These are phyloP conservation scores for Arabis hirsuta DNA, from an alignment of 345 rosid genomes.

Conservation along the genomic window DNA sequence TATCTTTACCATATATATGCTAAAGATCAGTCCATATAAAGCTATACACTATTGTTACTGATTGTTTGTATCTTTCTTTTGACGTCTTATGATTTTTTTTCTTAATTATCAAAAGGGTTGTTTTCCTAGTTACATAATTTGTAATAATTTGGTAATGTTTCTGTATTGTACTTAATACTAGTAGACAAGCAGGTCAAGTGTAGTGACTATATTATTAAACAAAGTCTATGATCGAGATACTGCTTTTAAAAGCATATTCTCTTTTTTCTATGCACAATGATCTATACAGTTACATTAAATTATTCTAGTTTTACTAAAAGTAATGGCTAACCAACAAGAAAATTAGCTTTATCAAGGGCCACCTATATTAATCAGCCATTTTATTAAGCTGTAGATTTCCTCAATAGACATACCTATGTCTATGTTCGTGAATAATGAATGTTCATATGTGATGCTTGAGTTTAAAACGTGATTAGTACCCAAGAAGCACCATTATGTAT, in stretches of 20 bases:
- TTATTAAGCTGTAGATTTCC: not conserved
- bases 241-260: constrained; percentile 35
- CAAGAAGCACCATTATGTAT: constrained; percentile 18
- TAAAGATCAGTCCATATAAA: constrained; percentile 3
- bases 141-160: constrained; percentile 14
- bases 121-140: not conserved
- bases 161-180: not conserved
- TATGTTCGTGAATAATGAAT: not conserved
- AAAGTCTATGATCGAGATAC: constrained; percentile 16
- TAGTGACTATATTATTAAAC: constrained; percentile 13
- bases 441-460: not conserved
- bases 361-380: constrained; percentile 14
- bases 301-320: constrained; percentile 11
- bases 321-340: constrained; percentile 22
- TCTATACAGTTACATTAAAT: constrained; percentile 16
- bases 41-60: not conserved
- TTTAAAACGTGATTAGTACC: constrained; percentile 12
- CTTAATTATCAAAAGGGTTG: not conserved
- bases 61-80: not conserved
- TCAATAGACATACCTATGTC: not conserved
- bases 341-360: constrained; percentile 12
- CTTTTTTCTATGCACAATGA: constrained; percentile 11
- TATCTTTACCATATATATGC: not conserved
- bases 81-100: constrained; percentile 12
- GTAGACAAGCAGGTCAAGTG: constrained; percentile 10